These are phyloP conservation scores for Stagonosporopsis tanaceti DNA, from an alignment of 2,329 filamentous ascomycete genomes.

Conservation along the genomic window DNA sequence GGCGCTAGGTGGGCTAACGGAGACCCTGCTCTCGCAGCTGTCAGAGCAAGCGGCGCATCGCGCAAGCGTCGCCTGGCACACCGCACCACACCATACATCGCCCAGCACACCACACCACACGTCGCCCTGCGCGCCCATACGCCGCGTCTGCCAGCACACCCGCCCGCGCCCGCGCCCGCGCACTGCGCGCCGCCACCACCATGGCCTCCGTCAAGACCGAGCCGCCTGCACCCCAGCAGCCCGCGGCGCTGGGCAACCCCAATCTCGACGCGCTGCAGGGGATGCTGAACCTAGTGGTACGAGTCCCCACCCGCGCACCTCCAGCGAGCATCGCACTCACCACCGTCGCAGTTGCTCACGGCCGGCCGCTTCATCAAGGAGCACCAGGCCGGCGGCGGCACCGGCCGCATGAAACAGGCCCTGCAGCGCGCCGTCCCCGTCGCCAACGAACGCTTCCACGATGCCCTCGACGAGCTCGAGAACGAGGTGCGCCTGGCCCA, in stretches of 20 bases:
- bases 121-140: background rate
- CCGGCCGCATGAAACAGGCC: constrained; percentile 40
- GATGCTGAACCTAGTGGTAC: constrained; percentile 58
- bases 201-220: constrained; percentile 28
- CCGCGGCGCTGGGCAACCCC: constrained; percentile 19
- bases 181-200: background rate
- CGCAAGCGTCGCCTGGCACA: constrained; percentile 17
- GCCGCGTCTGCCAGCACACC: no score
- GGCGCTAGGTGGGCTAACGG: constrained; percentile 18
- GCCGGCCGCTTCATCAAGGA: constrained; percentile 57
- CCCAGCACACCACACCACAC: background rate
- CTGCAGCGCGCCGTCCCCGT: constrained; percentile 52
- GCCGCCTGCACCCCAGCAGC: background rate
- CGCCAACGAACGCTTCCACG: constrained; percentile 56
- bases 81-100: background rate
- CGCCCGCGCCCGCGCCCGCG: no score
- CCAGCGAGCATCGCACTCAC: constrained; percentile 15
- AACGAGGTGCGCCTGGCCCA: constrained; percentile 52
- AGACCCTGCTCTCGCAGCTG: constrained; percentile 25
- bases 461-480: constrained; percentile 61
- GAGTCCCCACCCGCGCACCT: constrained; percentile 21
- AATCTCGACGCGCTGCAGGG: constrained; percentile 56
- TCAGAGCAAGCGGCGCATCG: constrained; percentile 18
- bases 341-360: constrained; percentile 50
- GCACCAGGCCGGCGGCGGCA: constrained; percentile 41